Evolutionary conservation across 2,329 filamentous ascomycete species (phyloP), one percentile per base, ranked within the genome.

Genomic region (Trichoderma koningiopsis): DNA sequence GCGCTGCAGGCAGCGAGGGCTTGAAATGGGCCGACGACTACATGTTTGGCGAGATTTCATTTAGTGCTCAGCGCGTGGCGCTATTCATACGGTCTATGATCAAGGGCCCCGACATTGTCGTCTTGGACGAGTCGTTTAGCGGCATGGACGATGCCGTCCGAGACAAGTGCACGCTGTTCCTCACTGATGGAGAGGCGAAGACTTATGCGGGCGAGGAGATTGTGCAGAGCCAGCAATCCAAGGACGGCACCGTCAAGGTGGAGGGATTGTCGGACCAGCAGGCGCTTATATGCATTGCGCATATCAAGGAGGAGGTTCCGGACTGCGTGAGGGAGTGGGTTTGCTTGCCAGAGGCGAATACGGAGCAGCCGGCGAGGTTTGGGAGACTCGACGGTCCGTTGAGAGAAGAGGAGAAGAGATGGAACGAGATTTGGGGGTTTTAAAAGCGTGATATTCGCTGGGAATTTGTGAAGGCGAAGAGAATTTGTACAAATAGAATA

Each of bases 241-340:
- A 79, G 68, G 73, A 79, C 0, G 86, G 82, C 0, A 76, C 77
- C 1, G 83, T 88, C 1, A 83, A 80, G 27, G 80, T 95, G 5
- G 76, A 75, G 0, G 93, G 93, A 0, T 79, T 97, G 68, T 84
- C 85, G 1, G 83, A 88, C 0, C 79, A 88, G 27, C 95, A 98
- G 80, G 94, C 94, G 0, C 81, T 99, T 66, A 86, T 98, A n/a
- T 93, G 94, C 72, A 95, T 98, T 70, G 96, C 93, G 71, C 96
- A 99, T 81, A 86, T 95, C 71, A 90, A 89, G 71, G 94, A 97
- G 75, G 96, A 99, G 79, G 92, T 98, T 11, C 96, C 96, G 0
- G 89, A 91, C 61, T 91, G 90, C 73, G 87, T 97, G 29, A 83
- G 93, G 58, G 89, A 96, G 77, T 98, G 92, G 91, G 84, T 98